Evolutionary conservation across 768 basidiomycete species (phyloP).

Genomic region (Serpula lacrymans): DNA sequence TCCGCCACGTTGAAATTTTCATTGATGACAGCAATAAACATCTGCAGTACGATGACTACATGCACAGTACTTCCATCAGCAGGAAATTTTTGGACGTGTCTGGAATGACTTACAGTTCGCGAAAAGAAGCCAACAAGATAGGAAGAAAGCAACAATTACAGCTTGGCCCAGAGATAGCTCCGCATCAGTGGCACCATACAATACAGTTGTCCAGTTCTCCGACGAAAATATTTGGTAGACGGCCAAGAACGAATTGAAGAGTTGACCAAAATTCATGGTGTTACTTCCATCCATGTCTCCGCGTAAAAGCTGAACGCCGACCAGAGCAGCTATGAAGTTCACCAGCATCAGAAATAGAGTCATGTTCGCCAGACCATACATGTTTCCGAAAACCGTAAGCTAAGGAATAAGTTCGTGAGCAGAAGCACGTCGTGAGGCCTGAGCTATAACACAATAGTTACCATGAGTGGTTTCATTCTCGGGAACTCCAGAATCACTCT

Average conservation of each 20-base stretch:
- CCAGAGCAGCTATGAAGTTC: constrained; percentile 81
- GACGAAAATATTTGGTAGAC: constrained; percentile 90
- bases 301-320: constrained; percentile 80
- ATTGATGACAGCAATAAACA: constrained; percentile 97
- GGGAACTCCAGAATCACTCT: constrained; percentile 88
- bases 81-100: background rate
- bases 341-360: constrained; percentile 83
- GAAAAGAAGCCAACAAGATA: constrained; percentile 85
- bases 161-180: constrained; percentile 68
- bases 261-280: constrained; percentile 72
- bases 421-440: constrained; percentile 1
- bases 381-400: constrained; percentile 88
- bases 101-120: constrained; percentile 69
- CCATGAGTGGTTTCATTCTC: constrained; percentile 84
- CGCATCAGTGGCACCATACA: constrained; percentile 59
- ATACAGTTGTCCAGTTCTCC: constrained; percentile 87
- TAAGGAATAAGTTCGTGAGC: constrained; percentile 24
- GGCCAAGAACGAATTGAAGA: constrained; percentile 82
- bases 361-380: constrained; percentile 91
- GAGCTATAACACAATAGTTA: constrained; percentile 26
- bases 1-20: constrained; percentile 94
- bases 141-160: constrained; percentile 65
- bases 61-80: constrained; percentile 1
- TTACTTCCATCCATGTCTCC: constrained; percentile 62
- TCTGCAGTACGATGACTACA: constrained; percentile 84